These are phyloP conservation scores for Daldinia vernicosa DNA, from an alignment of 495 filamentous ascomycete species.

Conservation along the genomic window DNA sequence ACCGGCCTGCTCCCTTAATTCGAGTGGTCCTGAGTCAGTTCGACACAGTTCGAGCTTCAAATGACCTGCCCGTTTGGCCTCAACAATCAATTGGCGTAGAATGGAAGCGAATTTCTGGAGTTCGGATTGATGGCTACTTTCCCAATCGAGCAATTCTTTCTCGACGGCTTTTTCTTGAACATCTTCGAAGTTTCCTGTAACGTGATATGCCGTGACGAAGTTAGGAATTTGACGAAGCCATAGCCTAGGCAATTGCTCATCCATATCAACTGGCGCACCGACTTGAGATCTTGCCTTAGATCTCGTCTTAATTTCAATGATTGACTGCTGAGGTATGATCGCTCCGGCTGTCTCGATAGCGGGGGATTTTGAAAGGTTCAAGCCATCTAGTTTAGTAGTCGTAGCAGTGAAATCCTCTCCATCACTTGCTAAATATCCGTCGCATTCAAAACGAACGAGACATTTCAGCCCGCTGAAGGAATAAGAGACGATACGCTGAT, in stretches of 20 bases:
- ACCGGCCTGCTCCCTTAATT: slow-evolving; percentile 54
- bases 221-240: slow-evolving; percentile 71
- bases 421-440: slow-evolving; percentile 61
- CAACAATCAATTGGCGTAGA: slow-evolving; percentile 56
- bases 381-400: not conserved
- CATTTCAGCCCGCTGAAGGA: slow-evolving; percentile 63
- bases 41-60: slow-evolving; percentile 57
- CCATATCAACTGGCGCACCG: slow-evolving; percentile 41
- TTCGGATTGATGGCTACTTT: slow-evolving; percentile 52
- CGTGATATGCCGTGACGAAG: slow-evolving; percentile 69
- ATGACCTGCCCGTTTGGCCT: slow-evolving; percentile 48
- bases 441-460: slow-evolving; percentile 67
- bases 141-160: slow-evolving; percentile 62
- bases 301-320: slow-evolving; percentile 75
- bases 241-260: slow-evolving; percentile 62
- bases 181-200: slow-evolving; percentile 61
- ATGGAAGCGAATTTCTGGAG: slow-evolving; percentile 54
- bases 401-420: slow-evolving; percentile 1
- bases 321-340: slow-evolving; percentile 54
- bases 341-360: slow-evolving; percentile 32
- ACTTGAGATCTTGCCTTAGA: slow-evolving; percentile 46
- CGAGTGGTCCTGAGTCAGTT: slow-evolving; percentile 46
- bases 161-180: slow-evolving; percentile 58
- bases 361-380: not conserved
- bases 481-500: slow-evolving; percentile 70